Conservation (phyloP, 768 basidiomycete species). For the Psilocybe sp. region DNA sequence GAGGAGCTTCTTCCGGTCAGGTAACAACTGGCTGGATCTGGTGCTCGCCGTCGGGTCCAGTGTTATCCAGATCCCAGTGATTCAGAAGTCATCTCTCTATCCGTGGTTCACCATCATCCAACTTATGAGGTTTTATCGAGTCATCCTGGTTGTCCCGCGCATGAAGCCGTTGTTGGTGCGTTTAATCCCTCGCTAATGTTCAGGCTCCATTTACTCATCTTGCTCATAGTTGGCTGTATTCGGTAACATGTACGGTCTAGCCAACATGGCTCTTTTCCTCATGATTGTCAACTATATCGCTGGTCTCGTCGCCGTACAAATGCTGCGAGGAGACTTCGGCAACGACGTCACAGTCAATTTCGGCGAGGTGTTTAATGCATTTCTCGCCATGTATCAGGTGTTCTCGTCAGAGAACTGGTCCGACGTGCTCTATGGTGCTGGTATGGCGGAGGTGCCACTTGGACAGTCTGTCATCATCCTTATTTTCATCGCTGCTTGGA, state of each 20-base stretch:
- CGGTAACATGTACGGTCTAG: constrained; percentile 86
- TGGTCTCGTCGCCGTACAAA: constrained; percentile 78
- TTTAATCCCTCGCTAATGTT: neutral
- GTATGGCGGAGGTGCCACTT: constrained; percentile 55
- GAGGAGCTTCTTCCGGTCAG: constrained; percentile 67
- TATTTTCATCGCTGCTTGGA: constrained; percentile 77
- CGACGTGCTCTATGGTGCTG: constrained; percentile 62
- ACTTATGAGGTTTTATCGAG: constrained; percentile 84
- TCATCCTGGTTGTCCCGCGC: constrained; percentile 84
- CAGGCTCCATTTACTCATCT: constrained; percentile 1
- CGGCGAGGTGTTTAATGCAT: constrained; percentile 79
- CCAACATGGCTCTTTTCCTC: constrained; percentile 91
- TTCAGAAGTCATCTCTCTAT: constrained; percentile 63
- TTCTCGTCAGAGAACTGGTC: constrained; percentile 96
- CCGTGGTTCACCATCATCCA: constrained; percentile 92
- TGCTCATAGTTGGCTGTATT: constrained; percentile 74
- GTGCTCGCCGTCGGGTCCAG: constrained; percentile 71
- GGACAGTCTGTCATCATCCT: constrained; percentile 71
- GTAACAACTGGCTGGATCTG: constrained; percentile 75
- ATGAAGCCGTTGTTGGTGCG: constrained; percentile 84
- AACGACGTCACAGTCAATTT: constrained; percentile 62
- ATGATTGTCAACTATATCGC: constrained; percentile 84
- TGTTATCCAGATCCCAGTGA: constrained; percentile 81
- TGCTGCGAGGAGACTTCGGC: constrained; percentile 80
- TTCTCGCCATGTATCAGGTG: constrained; percentile 84